phyloP scores from a whole-genome alignment of 2,329 filamentous ascomycete species.

The Xylaria sp. region DNA sequence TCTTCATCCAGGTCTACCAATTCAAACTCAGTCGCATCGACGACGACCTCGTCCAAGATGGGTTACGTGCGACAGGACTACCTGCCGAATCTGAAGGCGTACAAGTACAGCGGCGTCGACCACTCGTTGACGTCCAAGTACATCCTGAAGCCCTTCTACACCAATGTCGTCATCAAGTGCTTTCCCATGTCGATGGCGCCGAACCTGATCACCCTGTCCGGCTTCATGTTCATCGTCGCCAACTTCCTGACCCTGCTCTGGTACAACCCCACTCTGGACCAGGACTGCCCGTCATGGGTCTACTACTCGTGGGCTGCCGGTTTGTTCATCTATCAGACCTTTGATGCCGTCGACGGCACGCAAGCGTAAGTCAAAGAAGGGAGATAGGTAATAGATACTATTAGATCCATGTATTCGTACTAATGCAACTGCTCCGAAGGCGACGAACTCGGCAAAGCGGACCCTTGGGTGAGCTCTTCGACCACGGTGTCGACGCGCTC shows the following conservation, averaged over 20 bases:
- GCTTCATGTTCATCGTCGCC: conserved; percentile 81
- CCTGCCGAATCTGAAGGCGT: conserved; percentile 81
- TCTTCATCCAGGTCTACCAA: background rate
- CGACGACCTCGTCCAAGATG: conserved; percentile 49
- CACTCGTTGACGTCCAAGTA: conserved; percentile 86
- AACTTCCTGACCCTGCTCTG: conserved; percentile 91
- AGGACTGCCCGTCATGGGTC: conserved; percentile 91
- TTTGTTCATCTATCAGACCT: conserved; percentile 94
- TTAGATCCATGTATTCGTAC: conserved; percentile 7
- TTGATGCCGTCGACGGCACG: conserved; percentile 91
- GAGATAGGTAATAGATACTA: background rate
- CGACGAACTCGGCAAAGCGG: conserved; percentile 88
- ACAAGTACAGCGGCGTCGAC: conserved; percentile 93
- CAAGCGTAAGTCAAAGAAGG: conserved; percentile 65
- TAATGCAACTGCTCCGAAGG: conserved; percentile 37
- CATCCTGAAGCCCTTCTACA: conserved; percentile 97
- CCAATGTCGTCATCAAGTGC: conserved; percentile 83
- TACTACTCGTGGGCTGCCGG: conserved; percentile 88
- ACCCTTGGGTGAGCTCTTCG: conserved; percentile 91
- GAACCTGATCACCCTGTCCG: conserved; percentile 80
- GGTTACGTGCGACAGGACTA: conserved; percentile 92
- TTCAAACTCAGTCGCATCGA: background rate
- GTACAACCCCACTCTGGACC: conserved; percentile 92
- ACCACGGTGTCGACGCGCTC: conserved; percentile 93
- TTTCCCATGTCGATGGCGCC: conserved; percentile 96